phyloP scores from a whole-genome alignment of 257 asterid species.

The Fraxinus quadrangulata region DNA sequence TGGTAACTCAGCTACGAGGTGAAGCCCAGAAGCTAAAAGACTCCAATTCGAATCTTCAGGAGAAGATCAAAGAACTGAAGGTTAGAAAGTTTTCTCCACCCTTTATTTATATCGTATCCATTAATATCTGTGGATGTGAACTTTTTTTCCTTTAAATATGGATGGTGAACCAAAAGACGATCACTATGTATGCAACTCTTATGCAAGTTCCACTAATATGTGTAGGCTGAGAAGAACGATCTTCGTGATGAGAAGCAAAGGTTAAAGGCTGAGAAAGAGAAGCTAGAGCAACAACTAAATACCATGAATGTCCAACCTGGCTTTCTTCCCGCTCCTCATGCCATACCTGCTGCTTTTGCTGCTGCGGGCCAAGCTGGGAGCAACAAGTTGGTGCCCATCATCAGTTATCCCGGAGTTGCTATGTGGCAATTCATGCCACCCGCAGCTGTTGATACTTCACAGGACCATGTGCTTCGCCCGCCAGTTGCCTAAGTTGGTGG shows the following conservation, averaged over 20 bases:
- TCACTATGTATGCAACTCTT: background rate
- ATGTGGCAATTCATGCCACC: slow-evolving; percentile 99
- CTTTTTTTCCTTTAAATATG: background rate
- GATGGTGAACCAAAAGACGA: background rate
- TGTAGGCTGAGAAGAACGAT: slow-evolving; percentile 84
- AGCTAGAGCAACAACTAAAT: slow-evolving; percentile 86
- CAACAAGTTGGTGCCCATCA: slow-evolving; percentile 81
- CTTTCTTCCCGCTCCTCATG: slow-evolving; percentile 54
- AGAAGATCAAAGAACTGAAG: slow-evolving; percentile 87
- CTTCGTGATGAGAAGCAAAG: slow-evolving; percentile 96
- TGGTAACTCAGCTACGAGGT: slow-evolving; percentile 77
- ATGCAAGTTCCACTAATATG: slow-evolving; percentile 3
- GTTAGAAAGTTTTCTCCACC: slow-evolving; percentile 34
- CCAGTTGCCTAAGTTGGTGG: slow-evolving; percentile 73
- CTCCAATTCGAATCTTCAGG: slow-evolving; percentile 70
- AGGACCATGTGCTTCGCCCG: slow-evolving; percentile 95
- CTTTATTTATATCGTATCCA: background rate
- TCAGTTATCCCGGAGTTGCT: slow-evolving; percentile 91
- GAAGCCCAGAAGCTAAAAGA: slow-evolving; percentile 89
- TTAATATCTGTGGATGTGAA: background rate
- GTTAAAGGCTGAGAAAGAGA: slow-evolving; percentile 87
- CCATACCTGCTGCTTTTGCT: slow-evolving; percentile 71
- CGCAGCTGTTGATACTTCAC: slow-evolving; percentile 92
- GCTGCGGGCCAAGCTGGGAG: slow-evolving; percentile 66
- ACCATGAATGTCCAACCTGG: slow-evolving; percentile 57